Evolutionary conservation across 2,329 filamentous ascomycete genomes (phyloP).

Genomic region (Mycosphaerella sp.): DNA sequence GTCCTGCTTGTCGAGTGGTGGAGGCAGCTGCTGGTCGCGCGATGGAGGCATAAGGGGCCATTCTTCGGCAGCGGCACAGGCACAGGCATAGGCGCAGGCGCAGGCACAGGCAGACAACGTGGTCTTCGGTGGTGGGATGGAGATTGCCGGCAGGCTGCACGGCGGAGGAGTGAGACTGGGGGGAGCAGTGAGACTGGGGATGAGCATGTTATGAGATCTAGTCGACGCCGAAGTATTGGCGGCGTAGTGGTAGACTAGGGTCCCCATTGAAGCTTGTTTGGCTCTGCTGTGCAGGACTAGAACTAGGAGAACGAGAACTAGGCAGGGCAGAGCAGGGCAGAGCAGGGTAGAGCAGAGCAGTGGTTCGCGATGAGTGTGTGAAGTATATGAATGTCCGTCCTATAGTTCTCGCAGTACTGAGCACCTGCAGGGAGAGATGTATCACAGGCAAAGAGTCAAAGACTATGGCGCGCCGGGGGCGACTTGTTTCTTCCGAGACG

Average conservation of each 20-base stretch:
- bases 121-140: conserved; percentile 1
- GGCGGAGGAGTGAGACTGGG: neutral
- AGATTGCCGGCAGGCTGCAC: conserved; percentile 2
- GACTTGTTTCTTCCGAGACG: too few species aligned
- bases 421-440: too few species aligned
- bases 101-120: neutral
- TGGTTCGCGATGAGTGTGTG: too few species aligned
- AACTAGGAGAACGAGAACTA: too few species aligned
- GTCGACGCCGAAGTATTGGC: conserved; percentile 6
- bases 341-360: too few species aligned
- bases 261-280: conserved; percentile 3
- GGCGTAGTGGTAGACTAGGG: conserved; percentile 1
- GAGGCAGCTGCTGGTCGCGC: neutral
- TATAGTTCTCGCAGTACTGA: too few species aligned
- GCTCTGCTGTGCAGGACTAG: neutral
- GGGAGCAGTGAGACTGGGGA: too few species aligned
- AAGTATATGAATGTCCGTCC: too few species aligned
- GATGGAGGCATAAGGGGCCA: conserved; percentile 3
- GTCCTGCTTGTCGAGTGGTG: conserved; percentile 6
- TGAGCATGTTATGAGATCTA: neutral
- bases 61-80: neutral
- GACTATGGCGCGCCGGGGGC: too few species aligned
- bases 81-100: too few species aligned
- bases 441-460: too few species aligned
- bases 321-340: too few species aligned